Evolutionary conservation across 2,329 filamentous ascomycete species (phyloP), one percentile per base, ranked within the genome.

Genomic region (Xylariaceae sp.): DNA sequence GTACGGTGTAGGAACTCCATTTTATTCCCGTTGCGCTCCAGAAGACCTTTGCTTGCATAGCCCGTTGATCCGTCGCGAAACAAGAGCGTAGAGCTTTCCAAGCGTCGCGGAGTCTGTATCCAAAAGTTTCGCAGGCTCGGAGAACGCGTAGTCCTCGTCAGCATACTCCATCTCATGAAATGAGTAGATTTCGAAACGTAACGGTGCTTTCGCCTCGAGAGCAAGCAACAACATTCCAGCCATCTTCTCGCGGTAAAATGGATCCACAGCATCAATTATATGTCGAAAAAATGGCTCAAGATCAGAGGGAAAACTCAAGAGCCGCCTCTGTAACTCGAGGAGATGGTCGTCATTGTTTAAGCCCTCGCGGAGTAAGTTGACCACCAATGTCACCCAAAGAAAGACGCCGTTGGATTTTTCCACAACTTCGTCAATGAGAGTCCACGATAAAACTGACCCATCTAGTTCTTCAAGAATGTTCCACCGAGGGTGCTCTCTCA

Each of bases 341-440:
- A 53, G 44, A 2, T 16, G 49, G 47, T 53, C 51, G 9, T 39
- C 22, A 10, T 53, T 33, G 16, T 33, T 49, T 13, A 53, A 12
- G 3, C 51, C 51, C 16, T 48, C 33, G 10, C 45, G 47, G 5
- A 51, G 34, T 7, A n/a, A 33, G 4, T 40, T 40, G 5, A 3
- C 14, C 18, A 51, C 51, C 2, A 54, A 34, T 3, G 6, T 39
- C 7, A 50, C 51, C 51, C 51, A 54, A 18, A 54, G 48, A n/a
- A 54, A 54, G 2, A 54, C 51, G 3, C 51, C 51, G 5, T 44
- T 13, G 14, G 51, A 38, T 18, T 34, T 50, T 7, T 16, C 31
- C 5, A 34, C 36, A 11, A 54, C 43, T 31, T 40, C n/a, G 19
- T 42, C 17, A n/a, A 47, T 39, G n/a, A 47, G 19, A 16, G 12